Percentiles rank a stretch among this genome's conserved stretches.
Conservation (phyloP, 2,329 filamentous ascomycete genomes). For the Sclerotinia subarctica region DNA sequence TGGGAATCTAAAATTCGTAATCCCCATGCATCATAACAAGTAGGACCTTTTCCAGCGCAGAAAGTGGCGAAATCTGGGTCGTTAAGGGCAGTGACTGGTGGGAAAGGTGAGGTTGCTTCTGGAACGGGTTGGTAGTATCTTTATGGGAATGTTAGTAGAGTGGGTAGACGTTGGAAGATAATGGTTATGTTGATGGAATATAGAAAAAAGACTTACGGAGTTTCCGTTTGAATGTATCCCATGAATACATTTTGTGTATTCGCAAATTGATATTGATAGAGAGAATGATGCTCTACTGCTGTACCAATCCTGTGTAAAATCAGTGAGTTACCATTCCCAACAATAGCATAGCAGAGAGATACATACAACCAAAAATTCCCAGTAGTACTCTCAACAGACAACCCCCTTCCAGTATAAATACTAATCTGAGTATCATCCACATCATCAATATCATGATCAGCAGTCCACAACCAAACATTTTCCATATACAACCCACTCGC, state of each 20-base stretch:
- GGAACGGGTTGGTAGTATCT: conserved; percentile 63
- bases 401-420: conserved; percentile 49
- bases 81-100: conserved; percentile 38
- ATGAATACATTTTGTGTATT: conserved; percentile 34
- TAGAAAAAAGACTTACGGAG: conserved; percentile 43
- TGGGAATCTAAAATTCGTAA: conserved; percentile 55
- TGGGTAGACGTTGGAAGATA: not conserved
- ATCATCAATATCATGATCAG: conserved; percentile 44
- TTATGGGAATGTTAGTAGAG: not conserved
- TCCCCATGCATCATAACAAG: conserved; percentile 61
- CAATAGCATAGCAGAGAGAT: conserved; percentile 50
- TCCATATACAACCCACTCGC: conserved; percentile 48
- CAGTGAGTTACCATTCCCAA: conserved; percentile 61
- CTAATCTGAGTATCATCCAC: conserved; percentile 52
- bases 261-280: conserved; percentile 53
- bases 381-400: conserved; percentile 35
- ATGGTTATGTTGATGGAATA: not conserved
- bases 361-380: conserved; percentile 49
- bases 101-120: conserved; percentile 60
- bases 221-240: conserved; percentile 33
- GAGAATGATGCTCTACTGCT: conserved; percentile 49
- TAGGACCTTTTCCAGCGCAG: conserved; percentile 41
- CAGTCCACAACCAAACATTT: conserved; percentile 49
- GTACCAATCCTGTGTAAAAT: conserved; percentile 64
- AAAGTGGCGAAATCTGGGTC: conserved; percentile 50